Evolutionary conservation across 352 stramenopile species (phyloP), one percentile per base, ranked within the genome.

Genomic region (Salisapilia sapeloensis): DNA sequence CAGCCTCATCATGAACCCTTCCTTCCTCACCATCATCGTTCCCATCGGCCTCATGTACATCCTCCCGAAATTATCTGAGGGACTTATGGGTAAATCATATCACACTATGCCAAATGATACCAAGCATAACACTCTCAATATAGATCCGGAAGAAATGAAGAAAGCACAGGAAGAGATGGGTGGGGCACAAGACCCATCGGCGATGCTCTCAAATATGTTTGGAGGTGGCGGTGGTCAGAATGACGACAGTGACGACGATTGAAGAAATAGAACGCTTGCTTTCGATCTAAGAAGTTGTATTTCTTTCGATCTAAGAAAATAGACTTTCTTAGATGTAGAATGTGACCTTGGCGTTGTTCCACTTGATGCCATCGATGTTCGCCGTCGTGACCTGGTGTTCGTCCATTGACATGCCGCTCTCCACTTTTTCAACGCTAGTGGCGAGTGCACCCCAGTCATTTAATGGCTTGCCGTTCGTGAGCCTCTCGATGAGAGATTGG

Each of bases 71-170:
- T 54, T 89, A 13, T 77, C 60, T 15, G 67, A 80, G 42, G 56
- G 60, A 35, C 81, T 78, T 56, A 67, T 85, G 62, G 61, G 62
- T 82, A 30, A 31, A 61, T 61, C 1, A 1, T 19, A 6, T 27
- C n/a, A n/a, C n/a, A n/a, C n/a, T n/a, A n/a, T n/a, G n/a, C n/a
- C n/a, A n/a, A n/a, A n/a, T 30, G 7, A 17, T 23, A 1, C 6
- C 18, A 9, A 11, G 16, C 13, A 23, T 32, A 11, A 21, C 15
- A n/a, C n/a, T n/a, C n/a, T n/a, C n/a, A n/a, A 14, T 36, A n/a
- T 29, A 84, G 72, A 89, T 35, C 72, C 72, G 1, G 72, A 89
- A 26, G 72, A 89, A 33, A 77, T 82, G 53, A 89, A 89, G 54
- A 81, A 85, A 40, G 72, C 69, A 6, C 72, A 89, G 38, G 72